Evolutionary conservation across 495 filamentous ascomycete genomes (phyloP).

Genomic region (Thermochaetoides thermophila): DNA sequence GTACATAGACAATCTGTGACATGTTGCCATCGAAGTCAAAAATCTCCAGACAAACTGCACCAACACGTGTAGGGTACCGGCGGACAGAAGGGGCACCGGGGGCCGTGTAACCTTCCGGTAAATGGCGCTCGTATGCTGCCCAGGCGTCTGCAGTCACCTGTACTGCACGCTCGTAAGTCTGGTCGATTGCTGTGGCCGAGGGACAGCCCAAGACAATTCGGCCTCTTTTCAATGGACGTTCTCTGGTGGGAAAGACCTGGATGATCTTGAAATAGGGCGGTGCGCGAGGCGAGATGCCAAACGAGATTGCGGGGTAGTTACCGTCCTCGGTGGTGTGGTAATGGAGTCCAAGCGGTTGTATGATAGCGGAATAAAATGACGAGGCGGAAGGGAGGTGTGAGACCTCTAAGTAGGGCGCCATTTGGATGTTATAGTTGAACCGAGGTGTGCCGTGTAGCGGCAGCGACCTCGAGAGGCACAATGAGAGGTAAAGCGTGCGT

Average conservation of each 20-base stretch:
- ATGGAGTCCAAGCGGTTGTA: slow-evolving; percentile 59
- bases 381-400: slow-evolving; percentile 62
- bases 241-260: slow-evolving; percentile 14
- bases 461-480: slow-evolving; percentile 6
- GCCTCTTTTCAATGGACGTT: slow-evolving; percentile 18
- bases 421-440: slow-evolving; percentile 10
- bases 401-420: slow-evolving; percentile 40
- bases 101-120: slow-evolving; percentile 5
- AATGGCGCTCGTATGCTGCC: slow-evolving; percentile 10
- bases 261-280: slow-evolving; percentile 27
- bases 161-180: slow-evolving; percentile 28
- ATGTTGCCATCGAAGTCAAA: slow-evolving; percentile 39
- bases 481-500: slow-evolving; percentile 1
- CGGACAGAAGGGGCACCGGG: slow-evolving; percentile 8
- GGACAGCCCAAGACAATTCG: slow-evolving; percentile 26
- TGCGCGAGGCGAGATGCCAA: slow-evolving; percentile 12
- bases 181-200: slow-evolving; percentile 25
- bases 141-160: slow-evolving; percentile 23
- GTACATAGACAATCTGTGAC: slow-evolving; percentile 32
- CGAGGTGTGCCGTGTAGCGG: slow-evolving; percentile 12
- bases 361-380: slow-evolving; percentile 65
- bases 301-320: slow-evolving; percentile 19
- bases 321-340: slow-evolving; percentile 38
- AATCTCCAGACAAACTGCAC: no score
- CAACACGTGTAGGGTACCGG: slow-evolving; percentile 20